A percentile compares a stretch with the other conserved stretches of the same genome.
These are phyloP conservation scores for Aspergillus conjunctus DNA, from an alignment of 495 filamentous ascomycete species.

Conservation along the genomic window DNA sequence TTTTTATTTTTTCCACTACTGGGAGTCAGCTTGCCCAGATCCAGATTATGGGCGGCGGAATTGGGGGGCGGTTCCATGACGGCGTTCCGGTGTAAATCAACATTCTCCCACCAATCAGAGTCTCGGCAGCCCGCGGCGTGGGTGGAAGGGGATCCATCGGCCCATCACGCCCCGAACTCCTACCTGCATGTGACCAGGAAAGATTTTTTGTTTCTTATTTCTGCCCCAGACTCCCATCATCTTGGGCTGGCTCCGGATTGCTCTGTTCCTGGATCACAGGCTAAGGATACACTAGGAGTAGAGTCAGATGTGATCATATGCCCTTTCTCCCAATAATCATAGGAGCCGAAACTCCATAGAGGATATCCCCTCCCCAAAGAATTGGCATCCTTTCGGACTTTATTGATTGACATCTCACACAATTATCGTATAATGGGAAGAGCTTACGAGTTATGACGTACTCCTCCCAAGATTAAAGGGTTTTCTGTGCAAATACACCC, in stretches of 20 bases:
- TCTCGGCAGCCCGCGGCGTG: slow-evolving; percentile 27
- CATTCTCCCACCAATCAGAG: slow-evolving; percentile 42
- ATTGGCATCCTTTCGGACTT: not conserved
- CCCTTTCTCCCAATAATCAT: not conserved
- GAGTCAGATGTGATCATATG: not conserved
- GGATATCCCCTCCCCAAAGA: not conserved
- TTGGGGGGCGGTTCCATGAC: slow-evolving; percentile 33
- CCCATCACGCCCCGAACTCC: slow-evolving; percentile 22
- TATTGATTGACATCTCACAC: not conserved
- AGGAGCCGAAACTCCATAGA: not conserved
- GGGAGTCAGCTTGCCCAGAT: slow-evolving; percentile 5
- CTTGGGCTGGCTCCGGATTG: not conserved
- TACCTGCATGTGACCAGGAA: slow-evolving; percentile 41
- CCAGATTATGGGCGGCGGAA: slow-evolving; percentile 23
- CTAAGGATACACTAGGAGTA: not conserved
- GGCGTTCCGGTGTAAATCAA: slow-evolving; percentile 26
- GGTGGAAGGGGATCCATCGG: slow-evolving; percentile 15
- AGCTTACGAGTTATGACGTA: no score
- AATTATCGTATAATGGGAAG: no score
- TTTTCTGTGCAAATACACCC: no score
- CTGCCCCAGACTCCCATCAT: not conserved
- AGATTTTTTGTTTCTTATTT: slow-evolving; percentile 29
- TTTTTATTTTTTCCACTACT: not conserved
- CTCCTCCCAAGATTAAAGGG: no score
- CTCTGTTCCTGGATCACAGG: not conserved